Percentiles rank a stretch among this genome's conserved stretches.
These are phyloP conservation scores for Kazachstania viticola DNA, from an alignment of 805 yeast genomes.

Conservation along the genomic window DNA sequence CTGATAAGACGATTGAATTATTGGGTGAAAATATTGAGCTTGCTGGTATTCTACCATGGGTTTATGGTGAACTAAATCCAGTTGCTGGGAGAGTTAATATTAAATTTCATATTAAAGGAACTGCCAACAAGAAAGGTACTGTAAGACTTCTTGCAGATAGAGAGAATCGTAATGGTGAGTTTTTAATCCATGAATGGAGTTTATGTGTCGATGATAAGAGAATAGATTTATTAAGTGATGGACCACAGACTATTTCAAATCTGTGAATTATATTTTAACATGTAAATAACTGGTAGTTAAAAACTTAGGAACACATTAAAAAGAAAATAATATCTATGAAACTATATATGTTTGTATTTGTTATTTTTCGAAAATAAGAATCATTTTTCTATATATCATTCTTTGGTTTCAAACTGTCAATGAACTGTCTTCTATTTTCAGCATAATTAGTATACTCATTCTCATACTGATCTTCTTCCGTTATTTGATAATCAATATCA, in stretches of 20 bases:
- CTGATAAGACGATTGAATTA: conserved; percentile 44
- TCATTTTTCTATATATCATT: not conserved
- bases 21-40: conserved; percentile 73
- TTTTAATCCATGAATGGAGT: conserved; percentile 53
- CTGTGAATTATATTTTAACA: not conserved
- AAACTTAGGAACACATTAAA: too few species aligned
- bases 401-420: conserved; percentile 32
- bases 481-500: conserved; percentile 14
- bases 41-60: conserved; percentile 70
- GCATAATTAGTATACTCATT: conserved; percentile 37
- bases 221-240: conserved; percentile 40
- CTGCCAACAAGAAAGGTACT: conserved; percentile 39
- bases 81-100: conserved; percentile 74
- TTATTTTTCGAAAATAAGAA: too few species aligned
- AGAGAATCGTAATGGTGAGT: conserved; percentile 44
- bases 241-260: not conserved
- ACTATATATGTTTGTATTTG: too few species aligned
- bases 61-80: conserved; percentile 72
- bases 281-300: not conserved
- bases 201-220: conserved; percentile 37
- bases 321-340: too few species aligned
- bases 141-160: conserved; percentile 62
- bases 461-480: conserved; percentile 35
- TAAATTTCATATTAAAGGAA: conserved; percentile 59
- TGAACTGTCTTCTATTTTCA: conserved; percentile 32